phyloP scores from a whole-genome alignment of 495 filamentous ascomycete species.

The Aspergillus coremiiformis region DNA sequence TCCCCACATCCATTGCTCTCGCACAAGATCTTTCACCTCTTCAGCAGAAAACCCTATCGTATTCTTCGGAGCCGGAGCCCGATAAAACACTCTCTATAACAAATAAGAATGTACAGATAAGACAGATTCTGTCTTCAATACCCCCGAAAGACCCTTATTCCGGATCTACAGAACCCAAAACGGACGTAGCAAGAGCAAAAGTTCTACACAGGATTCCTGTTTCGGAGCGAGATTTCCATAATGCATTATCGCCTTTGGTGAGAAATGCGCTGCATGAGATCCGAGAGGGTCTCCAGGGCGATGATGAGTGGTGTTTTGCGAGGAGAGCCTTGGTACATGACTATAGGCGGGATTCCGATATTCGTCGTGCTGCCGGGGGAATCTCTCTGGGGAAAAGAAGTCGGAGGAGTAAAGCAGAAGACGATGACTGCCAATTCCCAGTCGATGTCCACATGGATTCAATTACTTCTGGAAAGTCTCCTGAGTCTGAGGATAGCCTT shows the following conservation, averaged over 20 bases:
- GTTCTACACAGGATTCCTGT: conserved; percentile 26
- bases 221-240: conserved; percentile 26
- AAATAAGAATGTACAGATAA: conserved; percentile 5
- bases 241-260: conserved; percentile 25
- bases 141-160: conserved; percentile 30
- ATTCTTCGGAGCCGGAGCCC: neutral
- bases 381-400: conserved; percentile 7
- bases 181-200: conserved; percentile 28
- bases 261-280: conserved; percentile 25
- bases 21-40: conserved; percentile 23
- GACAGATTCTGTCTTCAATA: conserved; percentile 24
- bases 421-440: neutral
- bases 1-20: conserved; percentile 52
- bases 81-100: neutral
- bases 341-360: conserved; percentile 3
- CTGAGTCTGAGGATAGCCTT: neutral
- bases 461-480: neutral
- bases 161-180: conserved; percentile 37
- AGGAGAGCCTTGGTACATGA: conserved; percentile 9
- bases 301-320: conserved; percentile 37
- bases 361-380: neutral
- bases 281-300: conserved; percentile 1
- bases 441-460: neutral
- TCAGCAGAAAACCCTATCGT: conserved; percentile 2
- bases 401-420: neutral